Percentiles rank a stretch among this genome's conserved stretches.
Conservation (phyloP, 2,329 filamentous ascomycete genomes). For the Stagonosporopsis chrysanthemi region DNA sequence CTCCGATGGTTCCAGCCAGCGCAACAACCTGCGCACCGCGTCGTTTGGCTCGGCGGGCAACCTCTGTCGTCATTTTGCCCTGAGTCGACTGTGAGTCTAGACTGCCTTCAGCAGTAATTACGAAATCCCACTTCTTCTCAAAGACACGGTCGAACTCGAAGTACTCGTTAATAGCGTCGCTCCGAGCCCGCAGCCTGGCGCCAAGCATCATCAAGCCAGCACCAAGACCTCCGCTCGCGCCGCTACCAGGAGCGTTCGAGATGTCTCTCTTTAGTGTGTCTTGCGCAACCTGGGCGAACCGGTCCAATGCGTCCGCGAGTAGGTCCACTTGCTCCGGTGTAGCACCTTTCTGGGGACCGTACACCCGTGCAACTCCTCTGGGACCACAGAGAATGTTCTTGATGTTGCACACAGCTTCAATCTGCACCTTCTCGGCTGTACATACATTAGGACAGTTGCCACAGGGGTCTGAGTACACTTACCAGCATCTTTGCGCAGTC, state of each 20-base stretch:
- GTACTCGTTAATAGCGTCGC: conserved; percentile 61
- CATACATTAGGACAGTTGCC: conserved; percentile 6
- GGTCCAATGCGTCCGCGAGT: conserved; percentile 55
- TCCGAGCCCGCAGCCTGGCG: conserved; percentile 56
- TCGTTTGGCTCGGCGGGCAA: conserved; percentile 58
- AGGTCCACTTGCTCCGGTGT: conserved; percentile 53
- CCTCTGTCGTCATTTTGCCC: conserved; percentile 63
- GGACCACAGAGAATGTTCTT: conserved; percentile 61
- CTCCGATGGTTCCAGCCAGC: conserved; percentile 41
- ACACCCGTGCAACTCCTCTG: conserved; percentile 59
- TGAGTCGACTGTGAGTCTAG: conserved; percentile 61
- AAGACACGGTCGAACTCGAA: conserved; percentile 58
- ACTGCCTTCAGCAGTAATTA: conserved; percentile 62
- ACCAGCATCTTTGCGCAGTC: conserved; percentile 39
- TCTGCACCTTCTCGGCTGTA: conserved; percentile 42
- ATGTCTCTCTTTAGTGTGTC: conserved; percentile 49
- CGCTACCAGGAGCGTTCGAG: conserved; percentile 54
- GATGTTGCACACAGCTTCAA: conserved; percentile 62
- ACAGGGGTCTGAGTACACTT: conserved; percentile 9
- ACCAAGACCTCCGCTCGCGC: conserved; percentile 62
- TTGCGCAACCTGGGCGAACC: conserved; percentile 50
- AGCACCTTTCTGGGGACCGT: conserved; percentile 62
- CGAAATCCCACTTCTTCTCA: conserved; percentile 56
- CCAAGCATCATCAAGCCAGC: conserved; percentile 60
- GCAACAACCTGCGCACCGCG: conserved; percentile 57